Base-by-base conservation (phyloP, 371 early-diverging fungal species). In the Actinomucor elegans region DNA sequence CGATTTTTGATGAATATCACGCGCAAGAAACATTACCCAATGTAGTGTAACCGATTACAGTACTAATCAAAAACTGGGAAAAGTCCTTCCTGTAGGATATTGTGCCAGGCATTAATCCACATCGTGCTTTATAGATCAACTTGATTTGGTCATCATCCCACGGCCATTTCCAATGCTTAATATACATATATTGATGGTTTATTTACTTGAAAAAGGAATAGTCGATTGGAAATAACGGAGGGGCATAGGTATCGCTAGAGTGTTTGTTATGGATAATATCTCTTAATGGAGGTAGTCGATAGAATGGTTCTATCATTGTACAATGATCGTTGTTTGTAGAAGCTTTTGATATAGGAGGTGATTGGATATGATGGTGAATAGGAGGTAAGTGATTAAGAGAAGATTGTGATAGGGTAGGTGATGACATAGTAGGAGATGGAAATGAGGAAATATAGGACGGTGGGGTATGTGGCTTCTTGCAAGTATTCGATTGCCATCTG, bases 401-500 rank as follows among this genome's bases (percentile, higher is more conserved):
- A 35, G 35, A n/a, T 35, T 4, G n/a, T 4, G 35, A 35, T 18
- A n/a, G 29, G 7, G 11, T 37, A n/a, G 24, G 44, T 9, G 20
- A 38, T 38, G 15, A 18, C 14, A 29, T 21, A 26, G 44, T n/a
- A 5, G 17, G 24, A 17, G 49, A 27, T 18, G 38, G 32, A 31
- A 31, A 28, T 4, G 51, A 31, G 15, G 40, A 14, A 29, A 24
- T 24, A 27, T 8, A 5, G 29, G 51, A 49, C 5, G 49, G 38
- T 27, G 28, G 23, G 9, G 38, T n/a, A n/a, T n/a, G 38, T 15
- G 34, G 14, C 21, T 14, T 21, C n/a, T 32, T 52, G 11, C 23
- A 14, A 29, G 31, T n/a, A 18, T 18, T 10, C 5, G 54, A 53
- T 28, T 53, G 54, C 54, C 45, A 53, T 44, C 45, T 29, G 20